Conservation (phyloP, 495 filamentous ascomycete genomes). For the Lichina pygmaea region DNA sequence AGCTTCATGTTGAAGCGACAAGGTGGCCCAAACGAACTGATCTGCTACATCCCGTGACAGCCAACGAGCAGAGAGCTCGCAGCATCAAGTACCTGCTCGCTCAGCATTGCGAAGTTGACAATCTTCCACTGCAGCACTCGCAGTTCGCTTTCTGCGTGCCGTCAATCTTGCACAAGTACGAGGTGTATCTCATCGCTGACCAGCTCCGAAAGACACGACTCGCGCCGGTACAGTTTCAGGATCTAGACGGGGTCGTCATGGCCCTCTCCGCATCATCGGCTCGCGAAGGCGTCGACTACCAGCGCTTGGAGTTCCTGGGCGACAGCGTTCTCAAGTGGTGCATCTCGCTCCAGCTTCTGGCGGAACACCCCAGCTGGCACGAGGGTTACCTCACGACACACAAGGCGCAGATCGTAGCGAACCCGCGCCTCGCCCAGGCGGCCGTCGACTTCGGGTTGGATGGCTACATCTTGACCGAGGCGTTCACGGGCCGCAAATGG, state of each 20-base stretch:
- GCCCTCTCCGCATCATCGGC: conserved; percentile 47
- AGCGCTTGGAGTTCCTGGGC: conserved; percentile 72
- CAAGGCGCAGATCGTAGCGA: conserved; percentile 48
- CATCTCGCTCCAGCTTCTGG: conserved; percentile 37
- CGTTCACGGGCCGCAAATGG: conserved; percentile 51
- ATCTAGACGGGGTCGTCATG: conserved; percentile 32
- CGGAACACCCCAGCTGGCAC: conserved; percentile 38
- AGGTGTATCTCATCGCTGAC: conserved; percentile 32
- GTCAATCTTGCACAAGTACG: conserved; percentile 42
- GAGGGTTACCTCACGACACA: conserved; percentile 49
- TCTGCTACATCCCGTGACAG: not conserved
- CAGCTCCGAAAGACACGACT: conserved; percentile 34
- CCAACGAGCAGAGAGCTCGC: not conserved
- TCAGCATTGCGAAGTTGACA: conserved; percentile 20
- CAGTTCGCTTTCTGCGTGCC: conserved; percentile 50
- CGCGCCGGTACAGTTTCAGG: conserved; percentile 21
- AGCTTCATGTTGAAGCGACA: not conserved
- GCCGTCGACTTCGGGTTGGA: conserved; percentile 38
- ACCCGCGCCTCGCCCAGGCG: conserved; percentile 36
- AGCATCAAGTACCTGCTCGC: conserved; percentile 7
- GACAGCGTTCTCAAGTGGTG: conserved; percentile 66
- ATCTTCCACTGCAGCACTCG: conserved; percentile 28
- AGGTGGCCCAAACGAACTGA: conserved; percentile 1
- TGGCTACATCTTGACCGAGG: conserved; percentile 39
- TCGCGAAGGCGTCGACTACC: conserved; percentile 38